Percentiles rank a stretch among this genome's conserved stretches.
These are phyloP conservation scores for Anthostomella pinea DNA, from an alignment of 2,329 filamentous ascomycete genomes.

Conservation along the genomic window DNA sequence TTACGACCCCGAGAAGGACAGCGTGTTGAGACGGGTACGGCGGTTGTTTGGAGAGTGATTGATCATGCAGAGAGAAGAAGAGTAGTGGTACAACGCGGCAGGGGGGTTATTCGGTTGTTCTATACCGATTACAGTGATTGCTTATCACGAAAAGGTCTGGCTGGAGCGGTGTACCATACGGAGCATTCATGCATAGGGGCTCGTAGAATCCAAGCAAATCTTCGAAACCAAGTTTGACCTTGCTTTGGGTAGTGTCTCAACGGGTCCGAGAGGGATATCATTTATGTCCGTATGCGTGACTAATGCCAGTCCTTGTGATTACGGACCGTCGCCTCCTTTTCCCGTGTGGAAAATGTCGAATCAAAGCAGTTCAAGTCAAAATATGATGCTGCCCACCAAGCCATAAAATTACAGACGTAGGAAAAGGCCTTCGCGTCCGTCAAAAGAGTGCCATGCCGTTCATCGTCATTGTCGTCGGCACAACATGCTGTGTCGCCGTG, in stretches of 20 bases:
- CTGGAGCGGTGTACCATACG: too few relatives aligned
- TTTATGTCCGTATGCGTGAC: not conserved
- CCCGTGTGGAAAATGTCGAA: constrained; percentile 1
- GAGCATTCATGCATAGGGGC: not conserved
- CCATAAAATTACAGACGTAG: constrained; percentile 16
- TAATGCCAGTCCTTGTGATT: constrained; percentile 8
- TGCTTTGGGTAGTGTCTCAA: not conserved
- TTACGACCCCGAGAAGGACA: constrained; percentile 98
- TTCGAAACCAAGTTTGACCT: not conserved
- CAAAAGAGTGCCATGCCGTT: constrained; percentile 17
- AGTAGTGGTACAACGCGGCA: too few relatives aligned
- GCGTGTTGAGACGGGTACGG: constrained; percentile 82
- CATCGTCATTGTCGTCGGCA: constrained; percentile 14
- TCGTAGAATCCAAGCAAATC: not conserved
- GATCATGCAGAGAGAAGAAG: constrained; percentile 31
- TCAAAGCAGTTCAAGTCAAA: constrained; percentile 14
- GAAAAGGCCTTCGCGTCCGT: constrained; percentile 9
- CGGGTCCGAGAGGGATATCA: not conserved
- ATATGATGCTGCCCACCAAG: constrained; percentile 14
- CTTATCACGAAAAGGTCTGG: too few relatives aligned
- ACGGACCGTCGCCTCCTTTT: constrained; percentile 12
- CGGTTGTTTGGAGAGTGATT: constrained; percentile 68
- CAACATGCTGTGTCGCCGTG: constrained; percentile 2
- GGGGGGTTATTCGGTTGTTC: too few relatives aligned
- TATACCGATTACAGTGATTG: too few relatives aligned